Conservation (phyloP, 2,329 filamentous ascomycete genomes). For the Aspergillus latus region DNA sequence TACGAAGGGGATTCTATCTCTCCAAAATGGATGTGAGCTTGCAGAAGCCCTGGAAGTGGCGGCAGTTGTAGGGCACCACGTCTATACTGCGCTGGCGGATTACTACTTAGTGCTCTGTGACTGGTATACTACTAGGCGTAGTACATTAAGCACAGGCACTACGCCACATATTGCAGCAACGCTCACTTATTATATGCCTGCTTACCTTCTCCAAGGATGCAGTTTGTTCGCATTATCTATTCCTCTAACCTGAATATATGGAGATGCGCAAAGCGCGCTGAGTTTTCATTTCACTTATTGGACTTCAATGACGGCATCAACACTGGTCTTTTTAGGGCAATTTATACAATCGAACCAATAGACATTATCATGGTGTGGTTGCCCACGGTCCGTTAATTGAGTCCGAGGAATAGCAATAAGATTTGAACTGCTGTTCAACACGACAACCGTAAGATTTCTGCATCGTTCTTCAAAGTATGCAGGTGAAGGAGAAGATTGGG, state of each 20-base stretch:
- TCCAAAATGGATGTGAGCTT: not conserved
- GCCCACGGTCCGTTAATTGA: not conserved
- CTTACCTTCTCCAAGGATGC: not conserved
- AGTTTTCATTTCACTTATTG: not conserved
- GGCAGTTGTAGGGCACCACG: slow-evolving; percentile 23
- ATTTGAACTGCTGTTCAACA: not conserved
- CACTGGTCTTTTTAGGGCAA: not conserved
- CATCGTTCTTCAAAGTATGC: not conserved
- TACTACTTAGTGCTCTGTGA: not conserved
- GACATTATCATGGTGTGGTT: not conserved
- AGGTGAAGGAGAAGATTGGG: not conserved
- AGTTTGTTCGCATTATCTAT: not conserved
- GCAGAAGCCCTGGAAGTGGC: slow-evolving; percentile 6
- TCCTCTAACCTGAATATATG: not conserved
- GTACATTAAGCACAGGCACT: not conserved
- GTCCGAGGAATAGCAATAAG: not conserved
- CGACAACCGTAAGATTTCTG: slow-evolving; percentile 4
- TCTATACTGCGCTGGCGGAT: slow-evolving; percentile 20
- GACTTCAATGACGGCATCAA: not conserved
- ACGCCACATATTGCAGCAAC: not conserved
- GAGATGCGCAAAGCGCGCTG: slow-evolving; percentile 3
- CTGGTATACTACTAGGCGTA: not conserved
- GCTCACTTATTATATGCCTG: not conserved
- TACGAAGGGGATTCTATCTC: not conserved
- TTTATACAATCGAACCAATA: not conserved